Base-by-base conservation (phyloP, 2,329 filamentous ascomycete genomes). In the Thelonectria rubi region DNA sequence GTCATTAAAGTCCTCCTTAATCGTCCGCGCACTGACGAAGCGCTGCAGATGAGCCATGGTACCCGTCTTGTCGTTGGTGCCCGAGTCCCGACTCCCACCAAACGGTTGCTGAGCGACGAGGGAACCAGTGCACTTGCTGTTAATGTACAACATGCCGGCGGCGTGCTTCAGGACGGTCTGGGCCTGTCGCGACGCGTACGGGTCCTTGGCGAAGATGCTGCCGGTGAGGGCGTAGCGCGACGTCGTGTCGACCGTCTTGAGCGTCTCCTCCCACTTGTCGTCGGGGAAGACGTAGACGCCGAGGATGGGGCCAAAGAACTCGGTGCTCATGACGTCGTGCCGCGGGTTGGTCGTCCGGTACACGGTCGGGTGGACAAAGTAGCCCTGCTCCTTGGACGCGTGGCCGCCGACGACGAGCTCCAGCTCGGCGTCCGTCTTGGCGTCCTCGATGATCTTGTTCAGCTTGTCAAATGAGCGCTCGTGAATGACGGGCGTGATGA, bases 61-160 rank as follows among this genome's bases (percentile, higher is more conserved):
- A 6, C 87, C 87, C 5, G 87, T 86, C 80, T 89, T 89, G 74
- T 90, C 88, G 71, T 90, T 90, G 18, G 88, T 90, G 5, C 88
- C 88, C 62, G 85, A 88, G 2, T 84, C 86, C 59, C 88, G 80
- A 8, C 84, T 82, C 40, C 88, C 88, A 10, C 88, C 88, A 71
- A 90, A 90, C 1, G 88, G 86, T 74, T 90, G 88, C 74, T 89
- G 87, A 8, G 86, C 88, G 2, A 89, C 86, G 12, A 90, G 84
- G 2, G 87, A 86, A 30, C 86, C 88, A 0, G 87, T 90, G 69
- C 64, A 68, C 34, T 68, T 92, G 74, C 92, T 83, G 77, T 92
- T 92, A 71, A 92, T 91, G 78, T 92, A 68, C 0, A 68, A 43
- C 63, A 67, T 92, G 14, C 90, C 90, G 0, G 90, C 89, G 0